A percentile compares a stretch with the other conserved stretches of the same genome.
Evolutionary conservation across 1,139 yeast species (phyloP).

Genomic region (Hemisphaericaspora lyxosophila): DNA sequence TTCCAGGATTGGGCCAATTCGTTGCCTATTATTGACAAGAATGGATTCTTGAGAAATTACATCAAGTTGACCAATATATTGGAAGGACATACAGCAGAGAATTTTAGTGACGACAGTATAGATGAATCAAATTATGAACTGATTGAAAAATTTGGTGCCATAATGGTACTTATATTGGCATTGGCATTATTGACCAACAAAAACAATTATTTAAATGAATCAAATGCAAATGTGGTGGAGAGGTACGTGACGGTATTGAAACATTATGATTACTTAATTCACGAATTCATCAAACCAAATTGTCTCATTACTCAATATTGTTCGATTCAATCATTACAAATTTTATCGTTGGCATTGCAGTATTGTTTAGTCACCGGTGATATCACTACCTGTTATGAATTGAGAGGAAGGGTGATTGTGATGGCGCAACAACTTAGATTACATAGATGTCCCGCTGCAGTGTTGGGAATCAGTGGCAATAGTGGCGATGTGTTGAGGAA

Average conservation of each 20-base stretch:
- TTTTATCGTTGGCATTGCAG: conserved; percentile 64
- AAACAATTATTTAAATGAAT: conserved; percentile 20
- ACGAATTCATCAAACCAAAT: conserved; percentile 52
- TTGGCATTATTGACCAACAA: conserved; percentile 53
- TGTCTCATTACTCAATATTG: conserved; percentile 56
- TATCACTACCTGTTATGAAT: conserved; percentile 68
- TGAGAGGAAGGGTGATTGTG: conserved; percentile 72
- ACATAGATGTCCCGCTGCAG: conserved; percentile 87
- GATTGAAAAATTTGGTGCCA: conserved; percentile 61
- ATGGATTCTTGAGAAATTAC: conserved; percentile 61
- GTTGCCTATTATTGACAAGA: conserved; percentile 68
- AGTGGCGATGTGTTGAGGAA: conserved; percentile 52
- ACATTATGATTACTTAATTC: conserved; percentile 53
- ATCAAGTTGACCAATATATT: conserved; percentile 44
- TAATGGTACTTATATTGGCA: conserved; percentile 56
- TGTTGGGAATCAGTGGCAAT: conserved; percentile 47
- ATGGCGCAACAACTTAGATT: conserved; percentile 86
- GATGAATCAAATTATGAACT: conserved; percentile 26
- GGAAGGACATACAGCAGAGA: conserved; percentile 25
- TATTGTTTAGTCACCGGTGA: conserved; percentile 77
- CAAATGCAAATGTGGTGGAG: conserved; percentile 15
- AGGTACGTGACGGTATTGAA: conserved; percentile 28
- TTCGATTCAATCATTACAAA: conserved; percentile 69
- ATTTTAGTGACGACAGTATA: conserved; percentile 6
- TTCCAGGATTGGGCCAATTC: conserved; percentile 79